Evolutionary conservation across 306 rosid genomes (phyloP).

Genomic region (Begonia masoniana): DNA sequence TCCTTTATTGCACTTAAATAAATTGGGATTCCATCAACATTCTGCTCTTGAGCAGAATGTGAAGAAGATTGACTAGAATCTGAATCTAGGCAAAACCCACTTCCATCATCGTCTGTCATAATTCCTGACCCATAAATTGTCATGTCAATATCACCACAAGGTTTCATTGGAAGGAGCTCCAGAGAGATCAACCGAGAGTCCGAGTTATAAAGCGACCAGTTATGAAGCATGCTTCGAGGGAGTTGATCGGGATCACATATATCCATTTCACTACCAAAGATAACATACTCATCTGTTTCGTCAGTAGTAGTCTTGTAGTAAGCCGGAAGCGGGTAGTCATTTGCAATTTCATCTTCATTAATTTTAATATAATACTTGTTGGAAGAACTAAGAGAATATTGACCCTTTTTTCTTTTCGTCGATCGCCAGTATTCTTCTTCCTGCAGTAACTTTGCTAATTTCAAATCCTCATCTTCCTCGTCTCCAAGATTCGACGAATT

Average conservation of each 20-base stretch:
- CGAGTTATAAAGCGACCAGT: constrained; percentile 82
- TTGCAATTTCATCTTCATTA: constrained; percentile 86
- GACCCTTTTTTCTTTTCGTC: constrained; percentile 45
- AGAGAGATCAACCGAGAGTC: constrained; percentile 77
- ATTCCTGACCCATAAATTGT: constrained; percentile 82
- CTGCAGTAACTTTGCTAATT: constrained; percentile 70
- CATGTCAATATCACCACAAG: constrained; percentile 88
- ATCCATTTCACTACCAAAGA: constrained; percentile 46
- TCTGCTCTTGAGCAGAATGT: constrained; percentile 28
- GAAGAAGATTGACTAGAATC: constrained; percentile 54
- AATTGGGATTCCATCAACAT: constrained; percentile 72
- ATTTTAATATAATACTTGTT: constrained; percentile 73
- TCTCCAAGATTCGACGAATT: constrained; percentile 13
- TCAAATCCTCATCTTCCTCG: constrained; percentile 61
- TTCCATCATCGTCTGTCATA: constrained; percentile 81
- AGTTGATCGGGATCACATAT: constrained; percentile 47
- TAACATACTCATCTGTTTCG: constrained; percentile 64
- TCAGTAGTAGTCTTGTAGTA: constrained; percentile 56
- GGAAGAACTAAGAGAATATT: constrained; percentile 21
- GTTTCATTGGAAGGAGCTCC: constrained; percentile 96
- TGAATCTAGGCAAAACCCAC: constrained; percentile 67
- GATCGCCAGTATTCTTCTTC: constrained; percentile 81
- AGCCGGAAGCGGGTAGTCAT: constrained; percentile 90
- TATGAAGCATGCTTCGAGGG: constrained; percentile 74
- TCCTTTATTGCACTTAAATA: constrained; percentile 87